Conservation (phyloP, 441 rosid species). For the Jatropha multifida region DNA sequence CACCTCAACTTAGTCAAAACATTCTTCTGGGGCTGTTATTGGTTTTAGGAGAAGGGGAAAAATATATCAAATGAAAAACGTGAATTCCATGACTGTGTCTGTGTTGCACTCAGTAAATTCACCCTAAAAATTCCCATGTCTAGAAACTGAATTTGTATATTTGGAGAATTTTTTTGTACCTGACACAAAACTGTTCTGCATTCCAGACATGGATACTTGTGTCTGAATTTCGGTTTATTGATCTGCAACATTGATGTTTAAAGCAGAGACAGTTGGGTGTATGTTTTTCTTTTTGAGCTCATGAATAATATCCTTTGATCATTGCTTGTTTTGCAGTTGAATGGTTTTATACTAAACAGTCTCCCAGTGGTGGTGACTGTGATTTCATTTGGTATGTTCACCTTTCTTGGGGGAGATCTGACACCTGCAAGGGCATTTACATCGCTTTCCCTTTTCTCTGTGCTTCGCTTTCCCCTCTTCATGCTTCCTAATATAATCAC, state of each 20-base stretch:
- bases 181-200: neutral
- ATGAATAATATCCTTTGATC: slow-evolving; percentile 22
- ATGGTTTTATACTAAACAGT: slow-evolving; percentile 82
- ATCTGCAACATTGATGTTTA: neutral
- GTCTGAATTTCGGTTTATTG: slow-evolving; percentile 2
- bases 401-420: slow-evolving; percentile 97
- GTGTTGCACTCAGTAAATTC: neutral
- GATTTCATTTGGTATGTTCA: slow-evolving; percentile 88
- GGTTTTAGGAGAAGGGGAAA: neutral
- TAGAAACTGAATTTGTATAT: neutral
- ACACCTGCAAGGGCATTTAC: slow-evolving; percentile 99
- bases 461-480: slow-evolving; percentile 93
- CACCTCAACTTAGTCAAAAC: neutral
- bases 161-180: neutral
- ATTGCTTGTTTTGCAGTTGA: slow-evolving; percentile 59
- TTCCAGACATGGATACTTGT: too few species aligned
- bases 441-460: slow-evolving; percentile 90
- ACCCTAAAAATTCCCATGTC: neutral
- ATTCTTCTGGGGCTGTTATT: neutral
- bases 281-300: neutral
- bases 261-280: neutral
- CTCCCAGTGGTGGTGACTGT: slow-evolving; percentile 93
- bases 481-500: slow-evolving; percentile 97
- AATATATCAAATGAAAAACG: neutral
- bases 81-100: neutral